Percentiles rank a stretch among this genome's conserved stretches.
Conservation (phyloP, 2,329 filamentous ascomycete species). For the Fusarium zealandicum region DNA sequence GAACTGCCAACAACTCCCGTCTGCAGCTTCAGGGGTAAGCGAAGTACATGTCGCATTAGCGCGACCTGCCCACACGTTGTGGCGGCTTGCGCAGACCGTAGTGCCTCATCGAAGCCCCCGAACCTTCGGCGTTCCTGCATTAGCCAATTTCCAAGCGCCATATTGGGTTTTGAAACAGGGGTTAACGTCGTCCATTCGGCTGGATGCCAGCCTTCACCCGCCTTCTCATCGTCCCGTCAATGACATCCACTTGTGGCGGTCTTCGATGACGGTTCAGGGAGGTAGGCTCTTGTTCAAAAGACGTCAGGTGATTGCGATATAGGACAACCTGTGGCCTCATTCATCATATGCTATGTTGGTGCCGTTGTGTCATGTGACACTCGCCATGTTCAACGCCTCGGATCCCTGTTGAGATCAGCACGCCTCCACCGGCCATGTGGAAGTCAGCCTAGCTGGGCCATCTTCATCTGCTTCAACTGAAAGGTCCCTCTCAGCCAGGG, state of each 20-base stretch:
- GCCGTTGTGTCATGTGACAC: slow-evolving; percentile 33
- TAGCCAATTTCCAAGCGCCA: slow-evolving; percentile 39
- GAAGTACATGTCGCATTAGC: slow-evolving; percentile 31
- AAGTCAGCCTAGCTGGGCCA: slow-evolving; percentile 14
- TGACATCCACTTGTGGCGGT: slow-evolving; percentile 21
- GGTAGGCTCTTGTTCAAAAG: slow-evolving; percentile 7
- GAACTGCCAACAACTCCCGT: slow-evolving; percentile 39
- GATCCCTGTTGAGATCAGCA: slow-evolving; percentile 16
- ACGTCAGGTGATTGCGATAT: slow-evolving; percentile 12
- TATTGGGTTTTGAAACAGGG: slow-evolving; percentile 41
- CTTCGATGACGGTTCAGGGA: slow-evolving; percentile 7
- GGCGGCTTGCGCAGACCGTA: slow-evolving; percentile 34
- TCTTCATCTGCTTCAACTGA: slow-evolving; percentile 6
- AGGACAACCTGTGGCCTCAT: slow-evolving; percentile 15
- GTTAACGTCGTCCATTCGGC: slow-evolving; percentile 30
- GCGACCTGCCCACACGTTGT: slow-evolving; percentile 33
- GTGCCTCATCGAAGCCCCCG: slow-evolving; percentile 37
- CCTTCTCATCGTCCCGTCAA: slow-evolving; percentile 17
- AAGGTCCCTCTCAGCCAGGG: slow-evolving; percentile 12
- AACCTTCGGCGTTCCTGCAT: slow-evolving; percentile 43
- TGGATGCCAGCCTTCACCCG: slow-evolving; percentile 26
- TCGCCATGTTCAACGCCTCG: slow-evolving; percentile 6
- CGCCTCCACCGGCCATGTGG: slow-evolving; percentile 28
- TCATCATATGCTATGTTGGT: slow-evolving; percentile 12
- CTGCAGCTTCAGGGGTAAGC: slow-evolving; percentile 36